Evolutionary conservation across 192 early-diverging fungal species (phyloP).

Genomic region (Podila horticola): DNA sequence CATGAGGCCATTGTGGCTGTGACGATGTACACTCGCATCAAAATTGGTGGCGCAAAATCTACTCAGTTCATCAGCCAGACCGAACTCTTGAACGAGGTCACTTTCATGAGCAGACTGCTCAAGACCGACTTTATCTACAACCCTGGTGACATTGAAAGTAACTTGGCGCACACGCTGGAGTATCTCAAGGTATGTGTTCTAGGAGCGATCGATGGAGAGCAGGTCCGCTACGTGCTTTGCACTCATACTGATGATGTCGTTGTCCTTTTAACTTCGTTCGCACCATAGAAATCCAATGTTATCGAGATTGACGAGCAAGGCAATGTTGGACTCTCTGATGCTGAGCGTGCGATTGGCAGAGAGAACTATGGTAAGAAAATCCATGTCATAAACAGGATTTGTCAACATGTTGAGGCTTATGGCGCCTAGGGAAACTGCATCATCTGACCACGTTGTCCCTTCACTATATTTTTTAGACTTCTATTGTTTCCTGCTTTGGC

Average conservation of each 20-base stretch:
- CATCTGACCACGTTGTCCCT: background rate
- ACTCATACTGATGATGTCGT: background rate
- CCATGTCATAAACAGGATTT: background rate
- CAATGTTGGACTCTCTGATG: constrained; percentile 60
- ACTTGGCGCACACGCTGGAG: constrained; percentile 68
- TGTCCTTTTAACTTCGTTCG: background rate
- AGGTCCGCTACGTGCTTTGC: no score
- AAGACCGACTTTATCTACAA: constrained; percentile 87
- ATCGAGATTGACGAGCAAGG: constrained; percentile 57
- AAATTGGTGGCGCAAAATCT: constrained; percentile 78
- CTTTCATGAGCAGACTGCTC: constrained; percentile 79
- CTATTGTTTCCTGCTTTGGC: constrained; percentile 87
- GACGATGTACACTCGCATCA: constrained; percentile 81
- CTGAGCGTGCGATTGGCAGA: constrained; percentile 61
- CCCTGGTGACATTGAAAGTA: constrained; percentile 74
- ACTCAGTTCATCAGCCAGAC: constrained; percentile 67
- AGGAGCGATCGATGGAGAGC: no score
- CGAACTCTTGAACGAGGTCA: constrained; percentile 69
- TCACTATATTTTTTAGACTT: constrained; percentile 64
- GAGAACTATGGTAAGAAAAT: constrained; percentile 67
- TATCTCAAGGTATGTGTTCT: constrained; percentile 55
- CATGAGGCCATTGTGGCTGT: constrained; percentile 75
- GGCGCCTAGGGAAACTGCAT: background rate
- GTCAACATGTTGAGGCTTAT: background rate
- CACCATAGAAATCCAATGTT: constrained; percentile 55